Conservation (phyloP, 495 filamentous ascomycete species). For the Staphylotrichum longicolle region DNA sequence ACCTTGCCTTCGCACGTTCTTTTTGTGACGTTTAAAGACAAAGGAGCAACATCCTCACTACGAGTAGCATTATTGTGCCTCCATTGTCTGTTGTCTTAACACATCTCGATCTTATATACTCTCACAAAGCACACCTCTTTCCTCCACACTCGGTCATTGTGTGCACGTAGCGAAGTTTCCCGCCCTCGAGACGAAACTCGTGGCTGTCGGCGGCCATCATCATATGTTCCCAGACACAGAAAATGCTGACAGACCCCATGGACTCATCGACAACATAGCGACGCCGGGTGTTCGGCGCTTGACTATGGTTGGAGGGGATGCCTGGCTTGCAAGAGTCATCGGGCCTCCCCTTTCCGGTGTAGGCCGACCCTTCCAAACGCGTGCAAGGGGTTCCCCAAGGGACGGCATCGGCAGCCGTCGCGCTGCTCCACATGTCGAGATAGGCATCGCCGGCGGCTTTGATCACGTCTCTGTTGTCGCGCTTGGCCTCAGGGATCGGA, state of each 20-base stretch:
- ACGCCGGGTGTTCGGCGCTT: slow-evolving; percentile 39
- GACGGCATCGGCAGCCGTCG: slow-evolving; percentile 32
- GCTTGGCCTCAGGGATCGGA: slow-evolving; percentile 34
- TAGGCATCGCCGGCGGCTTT: slow-evolving; percentile 42
- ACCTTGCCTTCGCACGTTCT: too few relatives aligned
- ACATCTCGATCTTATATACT: slow-evolving; percentile 1
- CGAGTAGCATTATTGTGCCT: too few relatives aligned
- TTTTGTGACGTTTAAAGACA: too few relatives aligned
- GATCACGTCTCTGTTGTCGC: slow-evolving; percentile 31
- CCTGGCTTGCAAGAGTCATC: slow-evolving; percentile 42
- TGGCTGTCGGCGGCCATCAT: slow-evolving; percentile 43
- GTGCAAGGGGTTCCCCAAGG: slow-evolving; percentile 45
- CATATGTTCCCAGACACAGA: slow-evolving; percentile 46
- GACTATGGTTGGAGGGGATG: slow-evolving; percentile 39
- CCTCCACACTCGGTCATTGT: slow-evolving; percentile 38
- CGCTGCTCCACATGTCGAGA: slow-evolving; percentile 42
- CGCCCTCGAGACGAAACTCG: slow-evolving; percentile 44
- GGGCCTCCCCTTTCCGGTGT: slow-evolving; percentile 37
- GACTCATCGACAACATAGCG: slow-evolving; percentile 43
- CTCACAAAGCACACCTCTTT: neutral
- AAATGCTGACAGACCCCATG: slow-evolving; percentile 39
- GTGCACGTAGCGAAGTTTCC: slow-evolving; percentile 44
- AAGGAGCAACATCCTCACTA: too few relatives aligned
- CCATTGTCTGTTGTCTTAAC: too few relatives aligned
- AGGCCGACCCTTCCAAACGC: slow-evolving; percentile 40